Conservation (phyloP, 108 stramenopile species). For the Ochromonas danica region DNA sequence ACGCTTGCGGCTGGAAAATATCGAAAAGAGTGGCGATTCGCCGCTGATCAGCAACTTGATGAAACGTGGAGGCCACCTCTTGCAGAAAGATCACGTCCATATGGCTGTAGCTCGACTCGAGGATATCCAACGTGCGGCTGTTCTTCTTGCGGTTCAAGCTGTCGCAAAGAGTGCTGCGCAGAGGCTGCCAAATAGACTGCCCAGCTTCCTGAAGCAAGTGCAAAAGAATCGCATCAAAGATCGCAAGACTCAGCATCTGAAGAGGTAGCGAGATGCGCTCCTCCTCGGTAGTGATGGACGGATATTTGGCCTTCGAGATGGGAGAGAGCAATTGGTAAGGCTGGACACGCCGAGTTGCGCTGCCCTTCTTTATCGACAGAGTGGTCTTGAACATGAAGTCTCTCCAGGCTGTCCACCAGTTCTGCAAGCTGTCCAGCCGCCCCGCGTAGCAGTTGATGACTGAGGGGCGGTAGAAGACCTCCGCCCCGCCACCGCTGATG, state of each 20-base stretch:
- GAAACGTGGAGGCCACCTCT: slow-evolving; percentile 78
- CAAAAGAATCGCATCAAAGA: slow-evolving; percentile 72
- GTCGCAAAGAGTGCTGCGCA: slow-evolving; percentile 78
- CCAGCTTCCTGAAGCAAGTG: slow-evolving; percentile 85
- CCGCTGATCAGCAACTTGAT: slow-evolving; percentile 63
- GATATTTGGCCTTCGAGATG: slow-evolving; percentile 45
- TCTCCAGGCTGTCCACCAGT: slow-evolving; percentile 86
- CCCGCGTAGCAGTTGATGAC: slow-evolving; percentile 90
- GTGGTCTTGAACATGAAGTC: slow-evolving; percentile 76
- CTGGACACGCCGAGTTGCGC: not conserved
- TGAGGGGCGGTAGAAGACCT: slow-evolving; percentile 75
- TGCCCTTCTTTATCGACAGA: not conserved
- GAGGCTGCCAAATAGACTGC: slow-evolving; percentile 70
- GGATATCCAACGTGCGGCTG: slow-evolving; percentile 76
- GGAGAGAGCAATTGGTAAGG: not conserved
- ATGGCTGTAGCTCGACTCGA: slow-evolving; percentile 69
- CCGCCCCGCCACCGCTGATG: slow-evolving; percentile 62
- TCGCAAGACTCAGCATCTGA: slow-evolving; percentile 39
- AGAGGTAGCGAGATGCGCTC: slow-evolving; percentile 42
- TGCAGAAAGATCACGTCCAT: slow-evolving; percentile 85
- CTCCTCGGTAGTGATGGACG: slow-evolving; percentile 39
- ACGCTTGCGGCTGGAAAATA: slow-evolving; percentile 54
- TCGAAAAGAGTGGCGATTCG: slow-evolving; percentile 60
- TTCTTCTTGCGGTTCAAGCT: slow-evolving; percentile 77
- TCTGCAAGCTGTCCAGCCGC: slow-evolving; percentile 61